Evolutionary conservation across 441 rosid species (phyloP), one percentile per base, ranked within the genome.

Genomic region (Cnidoscolus chayamansa): DNA sequence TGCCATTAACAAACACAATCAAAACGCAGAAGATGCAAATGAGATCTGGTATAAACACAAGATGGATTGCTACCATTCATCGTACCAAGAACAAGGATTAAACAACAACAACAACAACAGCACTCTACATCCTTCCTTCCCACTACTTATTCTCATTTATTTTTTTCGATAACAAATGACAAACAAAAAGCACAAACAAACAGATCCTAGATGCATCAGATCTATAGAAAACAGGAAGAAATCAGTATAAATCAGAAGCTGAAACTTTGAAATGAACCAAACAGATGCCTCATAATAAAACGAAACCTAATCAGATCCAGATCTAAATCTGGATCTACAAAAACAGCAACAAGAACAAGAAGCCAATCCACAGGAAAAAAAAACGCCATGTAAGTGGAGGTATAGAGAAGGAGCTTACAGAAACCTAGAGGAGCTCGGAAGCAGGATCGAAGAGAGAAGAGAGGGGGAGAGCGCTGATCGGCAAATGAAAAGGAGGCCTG

Each of bases 371-470:
- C n/a, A 16, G 16, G 15, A 30, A 2, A 49, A 48, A 2, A 25
- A 1, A 49, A 51, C 0, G 15, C 8, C 7, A 25, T 16, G 9
- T 12, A 19, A 10, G 20, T 6, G 20, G 17, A 11, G n/a, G 13
- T 17, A 11, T 11, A 30, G 37, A 67, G 47, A 31, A 15, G 19
- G 17, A 67, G 32, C 70, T 67, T 51, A 67, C 70, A 51, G 70
- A 53, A 47, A 63, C 25, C 40, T 35, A 35, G 40, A 35, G 53
- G 51, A 40, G 31, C 45, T 40, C 45, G 7, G 45, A 7, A 40
- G 7, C 7, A 67, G 48, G 9, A 50, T 15, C 10, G 30, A n/a
- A 13, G 11, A 9, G 30, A 16, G 43, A 12, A 16, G 59, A 65
- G 57, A 50, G 17, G 5, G 7, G 6, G 0, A 6, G 45, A 66